Base-by-base conservation (phyloP, 164 flowering plant genomes). In the Malania oleifera region DNA sequence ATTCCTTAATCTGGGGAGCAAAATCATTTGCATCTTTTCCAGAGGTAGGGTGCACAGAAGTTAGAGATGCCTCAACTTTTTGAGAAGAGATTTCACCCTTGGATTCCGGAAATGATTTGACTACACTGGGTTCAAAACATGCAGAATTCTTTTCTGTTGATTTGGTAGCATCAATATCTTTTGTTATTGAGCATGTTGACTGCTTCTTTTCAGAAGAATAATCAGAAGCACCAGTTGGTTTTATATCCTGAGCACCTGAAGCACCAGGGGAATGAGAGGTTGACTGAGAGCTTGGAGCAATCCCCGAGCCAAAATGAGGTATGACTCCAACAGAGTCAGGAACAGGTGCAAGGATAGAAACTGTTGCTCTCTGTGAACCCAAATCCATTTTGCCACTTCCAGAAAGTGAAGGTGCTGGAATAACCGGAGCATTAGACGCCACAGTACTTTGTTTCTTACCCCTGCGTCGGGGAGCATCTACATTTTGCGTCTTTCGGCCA, bases 391-490 rank as follows among this genome's bases (percentile, higher is more conserved):
- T 31, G 4, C 35, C 35, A 31, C 4, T 31, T 31, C 9, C 35
- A 4, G 35, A 31, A 31, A 9, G 35, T 31, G 35, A 31, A 24
- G 72, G 62, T 50, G 24, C 64, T 27, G 66, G 17, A 53, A 52
- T 45, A 54, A 39, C 53, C 39, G 62, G 47, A 53, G 50, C 60
- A 64, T 58, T 34, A 31, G 61, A 37, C 18, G 49, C 22, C 18
- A 56, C 41, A 10, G 12, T 19, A 50, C 20, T 68, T 43, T 71
- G 83, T 51, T 78, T 85, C 68, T 66, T 86, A 37, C 82, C 85
- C 64, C 85, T 75, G 8, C 81, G 81, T n/a, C 85, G 69, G n/a
- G 85, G 74, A 40, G 74, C 57, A 60, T 74, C 84, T 52, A 71
- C 86, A 69, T 72, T 61, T 34, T 65, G 80, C 51, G 63, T 43